Evolutionary conservation across 768 basidiomycete species (phyloP).

Genomic region (Wakefieldia striispora): DNA sequence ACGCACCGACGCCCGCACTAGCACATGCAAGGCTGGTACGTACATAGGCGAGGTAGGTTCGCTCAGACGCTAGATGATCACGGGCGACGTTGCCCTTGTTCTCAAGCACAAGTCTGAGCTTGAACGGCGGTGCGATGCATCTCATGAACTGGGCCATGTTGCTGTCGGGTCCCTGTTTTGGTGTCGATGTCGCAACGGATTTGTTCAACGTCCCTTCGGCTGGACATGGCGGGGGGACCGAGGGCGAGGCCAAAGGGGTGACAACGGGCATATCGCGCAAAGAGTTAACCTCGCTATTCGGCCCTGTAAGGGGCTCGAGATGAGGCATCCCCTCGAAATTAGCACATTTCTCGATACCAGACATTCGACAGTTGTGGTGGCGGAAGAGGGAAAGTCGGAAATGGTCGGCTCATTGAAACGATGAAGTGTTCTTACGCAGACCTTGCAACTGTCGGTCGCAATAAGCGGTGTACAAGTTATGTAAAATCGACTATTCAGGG

Average conservation of each 20-base stretch:
- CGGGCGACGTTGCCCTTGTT: conserved; percentile 63
- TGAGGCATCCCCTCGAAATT: conserved; percentile 17
- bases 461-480: too few species aligned
- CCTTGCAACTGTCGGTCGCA: neutral
- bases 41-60: conserved; percentile 63
- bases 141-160: neutral
- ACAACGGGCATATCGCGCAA: neutral
- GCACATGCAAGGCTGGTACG: conserved; percentile 63
- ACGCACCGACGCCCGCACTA: conserved; percentile 58
- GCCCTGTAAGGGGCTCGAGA: conserved; percentile 21
- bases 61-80: conserved; percentile 62
- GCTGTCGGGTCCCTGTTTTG: neutral
- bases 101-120: conserved; percentile 40
- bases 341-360: conserved; percentile 1
- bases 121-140: conserved; percentile 5
- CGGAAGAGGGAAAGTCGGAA: neutral
- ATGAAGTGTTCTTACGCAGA: neutral
- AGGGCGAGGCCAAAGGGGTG: neutral
- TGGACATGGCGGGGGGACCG: too few species aligned
- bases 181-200: neutral
- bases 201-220: neutral
- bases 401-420: neutral
- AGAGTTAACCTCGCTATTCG: conserved; percentile 8
- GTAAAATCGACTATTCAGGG: too few species aligned
- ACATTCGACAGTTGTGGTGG: conserved; percentile 8